Percentiles rank a stretch among this genome's conserved stretches.
Conservation (phyloP, 495 filamentous ascomycete species). For the Tuber brumale region DNA sequence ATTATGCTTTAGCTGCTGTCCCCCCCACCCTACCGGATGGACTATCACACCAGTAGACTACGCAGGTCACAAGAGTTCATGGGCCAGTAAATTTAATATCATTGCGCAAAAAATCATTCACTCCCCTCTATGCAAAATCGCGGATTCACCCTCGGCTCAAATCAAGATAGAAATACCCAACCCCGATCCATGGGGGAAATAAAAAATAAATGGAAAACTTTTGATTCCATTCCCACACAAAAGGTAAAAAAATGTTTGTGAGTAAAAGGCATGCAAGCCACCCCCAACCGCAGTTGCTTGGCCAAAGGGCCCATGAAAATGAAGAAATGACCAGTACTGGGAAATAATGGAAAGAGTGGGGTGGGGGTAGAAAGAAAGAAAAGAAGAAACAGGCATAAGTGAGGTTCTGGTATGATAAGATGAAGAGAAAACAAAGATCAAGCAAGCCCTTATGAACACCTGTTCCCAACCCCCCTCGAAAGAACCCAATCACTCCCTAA, state of each 20-base stretch:
- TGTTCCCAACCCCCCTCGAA: slow-evolving; percentile 13
- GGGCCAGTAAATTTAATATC: too few species aligned
- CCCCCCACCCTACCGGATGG: too few species aligned
- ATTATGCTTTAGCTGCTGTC: not conserved
- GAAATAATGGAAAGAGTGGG: slow-evolving; percentile 6
- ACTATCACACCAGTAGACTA: too few species aligned
- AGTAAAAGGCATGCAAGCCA: not conserved
- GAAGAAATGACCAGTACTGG: slow-evolving; percentile 3
- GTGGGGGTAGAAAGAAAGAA: not conserved
- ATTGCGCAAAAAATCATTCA: too few species aligned
- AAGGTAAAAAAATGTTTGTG: not conserved
- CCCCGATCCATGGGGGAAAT: not conserved
- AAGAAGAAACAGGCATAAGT: slow-evolving; percentile 4
- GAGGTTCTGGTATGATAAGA: not conserved
- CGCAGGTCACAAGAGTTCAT: too few species aligned
- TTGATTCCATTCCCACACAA: not conserved
- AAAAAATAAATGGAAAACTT: not conserved
- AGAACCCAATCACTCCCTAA: slow-evolving; percentile 10
- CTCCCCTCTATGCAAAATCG: too few species aligned
- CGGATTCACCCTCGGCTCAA: too few species aligned
- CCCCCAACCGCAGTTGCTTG: not conserved
- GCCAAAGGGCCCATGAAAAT: not conserved
- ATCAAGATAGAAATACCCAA: not conserved
- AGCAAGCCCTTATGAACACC: slow-evolving; percentile 32
- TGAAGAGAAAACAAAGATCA: slow-evolving; percentile 26